Evolutionary conservation across 345 rosid genomes (phyloP).

Genomic region (Aurinia saxatilis): DNA sequence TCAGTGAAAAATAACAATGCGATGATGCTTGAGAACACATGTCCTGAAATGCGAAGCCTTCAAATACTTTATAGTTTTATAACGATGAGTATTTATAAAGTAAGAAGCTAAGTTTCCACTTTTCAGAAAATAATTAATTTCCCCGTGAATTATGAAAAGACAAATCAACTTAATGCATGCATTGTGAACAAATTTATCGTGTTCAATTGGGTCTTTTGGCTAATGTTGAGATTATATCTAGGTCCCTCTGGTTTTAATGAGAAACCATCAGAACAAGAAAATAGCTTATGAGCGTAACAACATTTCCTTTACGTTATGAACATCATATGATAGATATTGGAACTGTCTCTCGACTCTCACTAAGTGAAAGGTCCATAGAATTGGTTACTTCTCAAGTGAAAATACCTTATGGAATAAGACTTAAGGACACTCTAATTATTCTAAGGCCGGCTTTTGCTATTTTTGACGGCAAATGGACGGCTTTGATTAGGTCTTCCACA

Average conservation of each 20-base stretch:
- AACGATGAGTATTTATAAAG: not conserved
- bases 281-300: too few relatives aligned
- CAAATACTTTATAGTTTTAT: not conserved
- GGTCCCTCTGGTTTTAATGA: too few relatives aligned
- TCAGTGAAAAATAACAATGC: not conserved
- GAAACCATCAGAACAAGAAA: too few relatives aligned
- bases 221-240: too few relatives aligned
- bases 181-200: too few relatives aligned
- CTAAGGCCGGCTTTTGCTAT: not conserved
- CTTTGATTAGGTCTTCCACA: conserved; percentile 7
- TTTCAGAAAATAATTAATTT: not conserved
- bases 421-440: not conserved
- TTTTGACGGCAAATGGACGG: conserved; percentile 7
- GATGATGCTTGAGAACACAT: conserved; percentile 4
- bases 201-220: too few relatives aligned
- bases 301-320: too few relatives aligned
- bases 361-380: too few relatives aligned
- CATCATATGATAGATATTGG: too few relatives aligned
- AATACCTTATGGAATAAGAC: not conserved
- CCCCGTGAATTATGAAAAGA: not conserved
- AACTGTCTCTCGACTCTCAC: too few relatives aligned
- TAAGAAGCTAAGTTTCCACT: not conserved
- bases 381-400: not conserved
- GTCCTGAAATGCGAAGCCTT: not conserved
- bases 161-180: too few relatives aligned